Base-by-base conservation (phyloP, 2,329 filamentous ascomycete genomes). In the Penicillium sp. region DNA sequence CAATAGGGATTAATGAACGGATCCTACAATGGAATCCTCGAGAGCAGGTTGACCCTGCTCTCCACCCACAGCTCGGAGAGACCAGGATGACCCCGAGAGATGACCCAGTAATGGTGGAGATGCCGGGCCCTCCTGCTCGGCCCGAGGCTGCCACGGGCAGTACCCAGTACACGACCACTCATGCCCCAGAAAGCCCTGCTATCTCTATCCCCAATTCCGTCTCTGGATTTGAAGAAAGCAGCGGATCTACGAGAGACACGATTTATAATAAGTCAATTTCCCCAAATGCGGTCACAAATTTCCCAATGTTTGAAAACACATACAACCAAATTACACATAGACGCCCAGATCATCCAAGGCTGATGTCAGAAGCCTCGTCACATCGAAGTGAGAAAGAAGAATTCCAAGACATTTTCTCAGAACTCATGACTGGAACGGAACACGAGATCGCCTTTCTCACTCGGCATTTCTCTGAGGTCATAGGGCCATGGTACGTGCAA, bases 391-490 rank as follows among this genome's bases (percentile, higher is more conserved):
- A 69, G 23, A 60, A 58, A 38, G 68, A 71, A 35, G 66, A 70
- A 38, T 67, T 73, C 13, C 67, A 70, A 19, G 67, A 70, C 34
- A 67, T 72, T 7, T 69, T 72, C 42, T 72, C 70, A 0, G 70
- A 74, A 30, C 61, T 73, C 14, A 68, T 68, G 66, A 74, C 66
- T 1, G 71, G 66, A n/a, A 69, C 68, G 13, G 69, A 71, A 41
- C 70, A 72, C 46, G 74, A 76, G 51, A 58, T 70, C 30, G 70
- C 71, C 1, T 74, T 75, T 50, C 64, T 76, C 32, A 65, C 63
- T 7, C 65, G 74, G 35, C 67, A 75, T 59, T 76, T 67, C 48
- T 67, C 68, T 2, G 70, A 75, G 18, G 50, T 60, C 0, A 55
- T 76, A 26, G 70, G 67, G 11, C 65, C 70, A 30, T 76, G 73